Evolutionary conservation across 148 eudicot species (phyloP).

Genomic region (Talinum fruticosum): DNA sequence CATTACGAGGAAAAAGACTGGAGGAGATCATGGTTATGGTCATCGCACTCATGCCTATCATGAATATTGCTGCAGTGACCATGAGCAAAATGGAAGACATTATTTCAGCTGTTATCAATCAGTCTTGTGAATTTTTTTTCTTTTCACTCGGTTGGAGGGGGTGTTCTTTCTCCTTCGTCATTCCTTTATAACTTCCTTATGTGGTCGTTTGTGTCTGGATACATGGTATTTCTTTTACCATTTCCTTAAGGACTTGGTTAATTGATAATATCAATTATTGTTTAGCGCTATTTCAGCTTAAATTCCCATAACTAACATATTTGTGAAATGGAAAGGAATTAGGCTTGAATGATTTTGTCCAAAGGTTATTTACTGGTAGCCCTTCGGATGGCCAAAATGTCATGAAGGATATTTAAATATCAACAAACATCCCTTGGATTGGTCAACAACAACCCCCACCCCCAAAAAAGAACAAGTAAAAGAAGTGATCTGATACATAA

Average conservation of each 20-base stretch:
- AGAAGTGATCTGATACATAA: not conserved
- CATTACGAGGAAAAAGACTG: conserved; percentile 20
- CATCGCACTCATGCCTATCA: conserved; percentile 33
- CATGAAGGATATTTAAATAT: not conserved
- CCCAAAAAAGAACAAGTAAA: not conserved
- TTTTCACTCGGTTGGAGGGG: not conserved
- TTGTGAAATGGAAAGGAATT: not conserved
- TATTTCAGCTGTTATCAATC: not conserved
- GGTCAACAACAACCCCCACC: too few species aligned
- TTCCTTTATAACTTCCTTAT: not conserved
- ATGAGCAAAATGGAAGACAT: conserved; percentile 24
- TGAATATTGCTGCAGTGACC: conserved; percentile 21
- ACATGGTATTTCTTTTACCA: conserved; percentile 11
- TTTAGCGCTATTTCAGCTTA: not conserved
- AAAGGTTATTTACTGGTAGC: not conserved
- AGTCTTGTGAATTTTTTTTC: not conserved
- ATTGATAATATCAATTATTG: not conserved
- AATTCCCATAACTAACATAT: not conserved
- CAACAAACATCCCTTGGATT: not conserved
- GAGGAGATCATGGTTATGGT: conserved; percentile 21
- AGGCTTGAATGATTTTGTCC: not conserved
- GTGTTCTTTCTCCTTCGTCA: not conserved
- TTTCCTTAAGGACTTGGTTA: conserved; percentile 11
- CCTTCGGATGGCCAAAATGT: not conserved
- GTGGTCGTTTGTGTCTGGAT: not conserved